Evolutionary conservation across 2,329 filamentous ascomycete genomes (phyloP), one percentile per base, ranked within the genome.

Genomic region (Aphanoascus verrucosus): DNA sequence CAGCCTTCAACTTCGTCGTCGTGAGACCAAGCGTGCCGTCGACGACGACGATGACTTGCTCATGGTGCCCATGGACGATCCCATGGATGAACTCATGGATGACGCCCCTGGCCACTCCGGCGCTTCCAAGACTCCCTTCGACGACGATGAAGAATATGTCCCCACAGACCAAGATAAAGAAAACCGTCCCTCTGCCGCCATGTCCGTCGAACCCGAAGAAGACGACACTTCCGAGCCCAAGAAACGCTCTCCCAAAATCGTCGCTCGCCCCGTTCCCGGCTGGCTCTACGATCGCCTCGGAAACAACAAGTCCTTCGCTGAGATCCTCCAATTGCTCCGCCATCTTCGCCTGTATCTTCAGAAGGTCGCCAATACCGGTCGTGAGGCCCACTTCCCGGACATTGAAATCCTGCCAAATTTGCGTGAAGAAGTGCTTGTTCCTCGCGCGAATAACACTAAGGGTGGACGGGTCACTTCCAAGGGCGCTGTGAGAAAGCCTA

Each of bases 1-100:
- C 79, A 75, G 78, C 1, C 67, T 88, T 5, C 76, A 75, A 5
- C 74, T 83, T 46, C 76, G 83, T 43, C 84, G 83, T 68, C 78
- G 84, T 12, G 83, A 86, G 63, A 43, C 55, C 9, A 41, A 49
- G 34, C 55, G 56, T 38, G 9, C 52, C 35, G 52, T 49, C 20
- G 50, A 34, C 14, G 35, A 47, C 12, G 40, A 47, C 14, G 46
- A 34, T n/a, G 37, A 23, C 6, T 28, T 28, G 12, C 15, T 32
- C 17, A 14, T 53, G 23, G 17, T 23, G 15, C 17, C 47, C 32
- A 15, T 41, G n/a, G 23, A 28, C 14, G 19, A 28, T n/a, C n/a
- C n/a, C n/a, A n/a, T n/a, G n/a, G n/a, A n/a, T n/a, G n/a, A n/a
- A n/a, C n/a, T n/a, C n/a, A n/a, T n/a, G n/a, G n/a, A n/a, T n/a